phyloP scores from a whole-genome alignment of 345 rosid species.

The Theobroma cacao region DNA sequence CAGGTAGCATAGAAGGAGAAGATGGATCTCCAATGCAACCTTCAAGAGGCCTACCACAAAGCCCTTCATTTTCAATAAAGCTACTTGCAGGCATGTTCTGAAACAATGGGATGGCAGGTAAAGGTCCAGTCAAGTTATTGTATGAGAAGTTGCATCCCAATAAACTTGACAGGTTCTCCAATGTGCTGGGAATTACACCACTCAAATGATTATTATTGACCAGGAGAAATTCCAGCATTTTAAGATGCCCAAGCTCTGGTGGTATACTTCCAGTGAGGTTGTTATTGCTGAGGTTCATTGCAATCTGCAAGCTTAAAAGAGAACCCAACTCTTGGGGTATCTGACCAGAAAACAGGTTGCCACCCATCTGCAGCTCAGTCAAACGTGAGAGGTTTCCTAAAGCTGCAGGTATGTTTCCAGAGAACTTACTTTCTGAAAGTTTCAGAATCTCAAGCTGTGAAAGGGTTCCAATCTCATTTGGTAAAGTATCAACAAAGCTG shows the following conservation, averaged over 20 bases:
- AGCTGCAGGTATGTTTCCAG: slow-evolving; percentile 66
- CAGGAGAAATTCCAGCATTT: slow-evolving; percentile 55
- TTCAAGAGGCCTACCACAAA: slow-evolving; percentile 69
- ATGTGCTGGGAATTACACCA: slow-evolving; percentile 70
- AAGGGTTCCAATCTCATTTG: slow-evolving; percentile 71
- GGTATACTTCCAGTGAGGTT: slow-evolving; percentile 72
- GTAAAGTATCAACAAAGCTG: slow-evolving; percentile 59
- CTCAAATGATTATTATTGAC: slow-evolving; percentile 77
- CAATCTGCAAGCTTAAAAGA: slow-evolving; percentile 87
- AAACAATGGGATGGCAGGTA: slow-evolving; percentile 57
- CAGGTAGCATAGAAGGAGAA: slow-evolving; percentile 27
- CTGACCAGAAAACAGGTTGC: slow-evolving; percentile 68
- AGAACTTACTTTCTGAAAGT: slow-evolving; percentile 78
- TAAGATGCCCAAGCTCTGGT: slow-evolving; percentile 69
- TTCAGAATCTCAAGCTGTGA: slow-evolving; percentile 77
- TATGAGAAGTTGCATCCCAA: slow-evolving; percentile 85
- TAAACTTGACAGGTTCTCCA: slow-evolving; percentile 67
- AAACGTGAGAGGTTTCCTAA: slow-evolving; percentile 71
- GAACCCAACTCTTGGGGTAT: slow-evolving; percentile 76
- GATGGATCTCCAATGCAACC: slow-evolving; percentile 48
- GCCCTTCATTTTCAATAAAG: slow-evolving; percentile 69
- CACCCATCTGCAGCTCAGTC: slow-evolving; percentile 93
- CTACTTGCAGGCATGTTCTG: slow-evolving; percentile 58
- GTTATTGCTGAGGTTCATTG: slow-evolving; percentile 86
- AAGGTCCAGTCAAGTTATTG: slow-evolving; percentile 74